Evolutionary conservation across 129 eudicot species (phyloP).

Genomic region (sunflower (Helianthus annuus)): HanXRQr2.0-SUNRISE NC_035438.2:39399449-39399948

Average conservation of each 20-base stretch:
- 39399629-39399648: conserved; percentile 46
- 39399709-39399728: conserved; percentile 55
- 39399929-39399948: conserved; percentile 42
- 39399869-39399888: conserved; percentile 41
- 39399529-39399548: conserved; percentile 39
- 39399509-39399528: conserved; percentile 43
- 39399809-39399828: conserved; percentile 51
- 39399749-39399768: conserved; percentile 21
- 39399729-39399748: conserved; percentile 43
- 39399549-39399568: conserved; percentile 43
- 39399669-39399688: conserved; percentile 36
- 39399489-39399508: conserved; percentile 61
- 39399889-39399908: conserved; percentile 24
- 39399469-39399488: conserved; percentile 39
- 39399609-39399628: conserved; percentile 52
- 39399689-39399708: conserved; percentile 38
- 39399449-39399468: conserved; percentile 29
- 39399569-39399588: conserved; percentile 55
- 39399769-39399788: conserved; percentile 42
- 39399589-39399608: conserved; percentile 56
- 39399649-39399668: conserved; percentile 38
- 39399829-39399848: conserved; percentile 30
- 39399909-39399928: conserved; percentile 45
- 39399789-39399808: conserved; percentile 50
- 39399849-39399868: conserved; percentile 43